These are phyloP conservation scores for Bauhinia variegata DNA, from an alignment of 306 rosid genomes.

Conservation along the genomic window DNA sequence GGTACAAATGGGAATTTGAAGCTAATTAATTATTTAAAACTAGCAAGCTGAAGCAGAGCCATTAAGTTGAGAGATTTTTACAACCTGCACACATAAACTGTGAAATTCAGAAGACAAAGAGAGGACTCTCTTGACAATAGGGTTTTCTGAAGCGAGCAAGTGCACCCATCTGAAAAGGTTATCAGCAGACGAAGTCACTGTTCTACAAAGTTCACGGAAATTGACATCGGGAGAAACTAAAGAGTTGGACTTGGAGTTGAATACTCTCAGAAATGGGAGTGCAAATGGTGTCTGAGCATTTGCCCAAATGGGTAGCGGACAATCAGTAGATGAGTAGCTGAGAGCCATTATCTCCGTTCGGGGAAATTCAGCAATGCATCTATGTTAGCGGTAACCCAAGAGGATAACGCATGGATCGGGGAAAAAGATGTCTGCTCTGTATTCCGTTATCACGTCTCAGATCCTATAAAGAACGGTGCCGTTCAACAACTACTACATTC, in stretches of 20 bases:
- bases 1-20: background rate
- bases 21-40: background rate
- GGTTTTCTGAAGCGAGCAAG: slow-evolving; percentile 59
- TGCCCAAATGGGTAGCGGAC: slow-evolving; percentile 46
- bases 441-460: background rate
- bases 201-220: slow-evolving; percentile 49
- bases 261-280: slow-evolving; percentile 48
- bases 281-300: slow-evolving; percentile 59
- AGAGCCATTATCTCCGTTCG: slow-evolving; percentile 46
- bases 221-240: slow-evolving; percentile 37
- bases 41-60: background rate
- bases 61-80: background rate
- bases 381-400: slow-evolving; percentile 3
- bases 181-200: slow-evolving; percentile 45
- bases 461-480: too few species aligned
- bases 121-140: slow-evolving; percentile 53
- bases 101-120: slow-evolving; percentile 56
- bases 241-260: slow-evolving; percentile 35
- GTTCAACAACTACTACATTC: background rate
- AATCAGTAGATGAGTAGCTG: slow-evolving; percentile 43
- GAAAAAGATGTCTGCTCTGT: background rate
- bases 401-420: slow-evolving; percentile 43
- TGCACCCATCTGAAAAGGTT: slow-evolving; percentile 42
- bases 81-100: slow-evolving; percentile 59
- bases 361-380: slow-evolving; percentile 1